Evolutionary conservation across 2,329 filamentous ascomycete species (phyloP).

Genomic region (Trichoderma lentiforme): DNA sequence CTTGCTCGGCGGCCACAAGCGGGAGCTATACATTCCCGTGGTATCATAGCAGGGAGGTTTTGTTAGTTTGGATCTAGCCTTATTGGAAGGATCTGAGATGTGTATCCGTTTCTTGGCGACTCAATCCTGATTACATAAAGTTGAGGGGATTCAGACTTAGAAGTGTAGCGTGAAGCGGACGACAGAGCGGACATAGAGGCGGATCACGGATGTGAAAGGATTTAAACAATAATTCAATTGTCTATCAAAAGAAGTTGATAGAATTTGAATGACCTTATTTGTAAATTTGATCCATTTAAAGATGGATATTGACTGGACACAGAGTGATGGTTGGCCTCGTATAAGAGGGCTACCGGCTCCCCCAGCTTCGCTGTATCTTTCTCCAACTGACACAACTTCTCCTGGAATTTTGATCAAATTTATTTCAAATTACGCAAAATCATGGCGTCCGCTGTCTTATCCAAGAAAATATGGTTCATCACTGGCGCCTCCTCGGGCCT

Average conservation of each 20-base stretch:
- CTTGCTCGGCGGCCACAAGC: background rate
- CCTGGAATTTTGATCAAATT: background rate
- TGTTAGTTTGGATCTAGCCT: background rate
- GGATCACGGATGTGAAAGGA: background rate
- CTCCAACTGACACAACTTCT: background rate
- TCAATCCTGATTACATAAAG: too few species aligned
- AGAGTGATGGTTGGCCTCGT: background rate
- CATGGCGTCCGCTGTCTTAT: background rate
- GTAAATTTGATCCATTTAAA: background rate
- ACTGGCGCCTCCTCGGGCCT: constrained; percentile 47
- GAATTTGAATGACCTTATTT: background rate
- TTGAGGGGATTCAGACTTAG: background rate
- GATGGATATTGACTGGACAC: background rate
- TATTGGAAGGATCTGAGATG: background rate
- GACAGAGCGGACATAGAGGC: background rate
- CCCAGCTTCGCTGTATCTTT: background rate
- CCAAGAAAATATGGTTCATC: constrained; percentile 44
- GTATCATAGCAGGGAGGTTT: background rate
- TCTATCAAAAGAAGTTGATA: background rate
- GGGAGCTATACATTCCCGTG: background rate
- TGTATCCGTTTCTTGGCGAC: background rate
- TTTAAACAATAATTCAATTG: background rate
- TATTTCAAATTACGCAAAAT: too few species aligned
- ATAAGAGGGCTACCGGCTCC: background rate
- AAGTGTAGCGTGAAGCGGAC: background rate